phyloP scores from a whole-genome alignment of 2,329 filamentous ascomycete genomes.

The Neoscytalidium dimidiatum region DNA sequence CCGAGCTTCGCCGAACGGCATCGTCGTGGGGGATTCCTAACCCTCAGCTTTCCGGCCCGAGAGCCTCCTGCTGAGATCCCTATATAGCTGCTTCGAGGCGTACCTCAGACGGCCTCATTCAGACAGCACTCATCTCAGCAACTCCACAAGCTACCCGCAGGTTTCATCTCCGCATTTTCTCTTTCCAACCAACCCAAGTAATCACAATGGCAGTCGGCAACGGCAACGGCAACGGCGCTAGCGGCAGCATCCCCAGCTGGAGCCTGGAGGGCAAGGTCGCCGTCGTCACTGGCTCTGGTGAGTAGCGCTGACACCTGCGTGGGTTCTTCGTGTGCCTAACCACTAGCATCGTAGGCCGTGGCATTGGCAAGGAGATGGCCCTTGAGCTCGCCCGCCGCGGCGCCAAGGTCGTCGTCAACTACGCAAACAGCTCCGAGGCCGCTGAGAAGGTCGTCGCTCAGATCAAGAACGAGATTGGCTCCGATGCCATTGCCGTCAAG shows the following conservation, averaged over 20 bases:
- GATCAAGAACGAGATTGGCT: conserved; percentile 66
- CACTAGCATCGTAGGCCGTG: conserved; percentile 52
- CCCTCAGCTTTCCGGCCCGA: conserved; percentile 1
- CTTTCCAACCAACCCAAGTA: conserved; percentile 19
- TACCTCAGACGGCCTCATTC: not conserved
- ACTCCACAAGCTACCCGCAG: not conserved
- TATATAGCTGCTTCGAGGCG: conserved; percentile 11
- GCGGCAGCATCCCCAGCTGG: conserved; percentile 46
- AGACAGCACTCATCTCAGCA: conserved; percentile 2
- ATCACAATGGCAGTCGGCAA: conserved; percentile 38
- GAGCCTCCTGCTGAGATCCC: not conserved
- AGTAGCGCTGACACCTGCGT: conserved; percentile 21
- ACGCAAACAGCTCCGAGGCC: conserved; percentile 64
- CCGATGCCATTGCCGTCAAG: conserved; percentile 64
- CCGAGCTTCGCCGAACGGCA: not conserved
- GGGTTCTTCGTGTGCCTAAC: not conserved
- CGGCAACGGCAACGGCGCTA: conserved; percentile 25
- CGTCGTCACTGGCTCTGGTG: conserved; percentile 55
- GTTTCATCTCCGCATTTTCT: not conserved
- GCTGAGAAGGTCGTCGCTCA: conserved; percentile 66
- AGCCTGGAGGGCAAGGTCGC: conserved; percentile 57
- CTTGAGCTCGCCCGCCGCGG: conserved; percentile 65
- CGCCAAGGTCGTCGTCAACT: conserved; percentile 68
- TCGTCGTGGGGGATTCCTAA: not conserved
- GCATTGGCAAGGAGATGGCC: conserved; percentile 68